Base-by-base conservation (phyloP, 2,329 filamentous ascomycete species). In the Trichoderma gracile region DNA sequence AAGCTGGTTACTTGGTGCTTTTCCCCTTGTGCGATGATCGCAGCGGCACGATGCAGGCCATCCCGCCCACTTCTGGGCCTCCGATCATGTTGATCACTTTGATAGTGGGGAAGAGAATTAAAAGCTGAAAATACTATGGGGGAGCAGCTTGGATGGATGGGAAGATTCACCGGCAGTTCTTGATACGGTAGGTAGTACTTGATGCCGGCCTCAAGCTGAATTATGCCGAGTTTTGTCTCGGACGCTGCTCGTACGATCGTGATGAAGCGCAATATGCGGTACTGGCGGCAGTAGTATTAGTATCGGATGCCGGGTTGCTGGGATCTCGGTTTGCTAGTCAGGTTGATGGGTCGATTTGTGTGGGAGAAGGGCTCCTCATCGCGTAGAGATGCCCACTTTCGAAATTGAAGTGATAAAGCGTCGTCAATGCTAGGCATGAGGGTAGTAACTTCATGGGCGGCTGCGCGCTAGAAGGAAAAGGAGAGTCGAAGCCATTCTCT, bases 31-130 rank as follows among this genome's bases (percentile, higher is more conserved):
- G 57, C 57, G 57, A 61, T 53, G 47, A 61, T 61, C 57, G 23
- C 33, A 47, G 27, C 55, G 57, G 57, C 38, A 61, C 27, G 23
- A 30, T 61, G 57, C 57, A 61, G 57, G 57, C 25, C 47, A 61
- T 53, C 57, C 46, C 33, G 12, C 33, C 33, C 33, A 52, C 57
- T 61, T 61, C 47, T 52, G 57, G 47, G 57, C 57, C 47, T 33
- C 57, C 47, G 57, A 61, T 61, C 57, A 15, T 61, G 57, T 52
- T 61, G 57, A 61, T 61, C 57, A 53, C 47, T 61, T 61, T 52
- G 57, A 61, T 45, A 61, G 57, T 52, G 47, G 46, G 57, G 57
- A 43, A 38, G 46, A 30, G 1, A 38, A 5, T 33, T 33, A 10
- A 10, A 14, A 12, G 12, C 14, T 61, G 47, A 52, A 61, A 25